These are phyloP conservation scores for Gossypium schwendimanii DNA, from an alignment of 441 rosid species.

Conservation along the genomic window DNA sequence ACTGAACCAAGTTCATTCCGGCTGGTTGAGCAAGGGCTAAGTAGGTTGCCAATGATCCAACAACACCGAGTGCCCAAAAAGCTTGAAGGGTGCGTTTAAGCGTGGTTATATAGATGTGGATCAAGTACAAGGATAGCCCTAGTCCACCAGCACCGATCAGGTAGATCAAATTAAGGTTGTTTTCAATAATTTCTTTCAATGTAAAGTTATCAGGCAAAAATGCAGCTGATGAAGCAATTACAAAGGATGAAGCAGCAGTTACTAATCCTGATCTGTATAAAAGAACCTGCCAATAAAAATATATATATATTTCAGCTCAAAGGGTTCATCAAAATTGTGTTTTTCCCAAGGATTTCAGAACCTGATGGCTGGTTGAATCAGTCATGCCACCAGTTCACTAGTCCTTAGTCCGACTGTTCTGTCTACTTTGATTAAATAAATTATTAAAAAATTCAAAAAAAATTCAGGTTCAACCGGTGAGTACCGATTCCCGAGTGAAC, in stretches of 20 bases:
- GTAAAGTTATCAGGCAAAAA: constrained; percentile 49
- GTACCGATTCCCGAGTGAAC: too few relatives aligned
- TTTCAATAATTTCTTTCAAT: constrained; percentile 39
- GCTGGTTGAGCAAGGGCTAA: constrained; percentile 62
- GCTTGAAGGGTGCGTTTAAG: constrained; percentile 93
- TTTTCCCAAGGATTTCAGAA: too few relatives aligned
- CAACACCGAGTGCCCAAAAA: constrained; percentile 75
- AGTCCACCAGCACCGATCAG: constrained; percentile 67
- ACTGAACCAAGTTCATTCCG: constrained; percentile 52
- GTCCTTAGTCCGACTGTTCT: too few relatives aligned
- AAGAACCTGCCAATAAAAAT: constrained; percentile 49
- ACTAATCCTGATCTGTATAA: constrained; percentile 77
- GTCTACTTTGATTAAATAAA: too few relatives aligned
- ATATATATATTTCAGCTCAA: background rate
- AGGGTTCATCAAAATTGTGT: background rate
- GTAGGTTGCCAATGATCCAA: constrained; percentile 63
- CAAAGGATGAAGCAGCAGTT: constrained; percentile 71
- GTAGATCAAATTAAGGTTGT: constrained; percentile 63
- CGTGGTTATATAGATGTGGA: constrained; percentile 85
- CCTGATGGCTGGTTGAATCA: too few relatives aligned
- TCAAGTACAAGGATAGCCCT: constrained; percentile 62
- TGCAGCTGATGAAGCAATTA: constrained; percentile 65
- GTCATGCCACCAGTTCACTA: too few relatives aligned
- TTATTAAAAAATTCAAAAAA: too few relatives aligned
- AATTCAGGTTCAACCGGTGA: too few relatives aligned